Base-by-base conservation (phyloP, 2,329 filamentous ascomycete genomes). In the Colletotrichum graminicola region DNA sequence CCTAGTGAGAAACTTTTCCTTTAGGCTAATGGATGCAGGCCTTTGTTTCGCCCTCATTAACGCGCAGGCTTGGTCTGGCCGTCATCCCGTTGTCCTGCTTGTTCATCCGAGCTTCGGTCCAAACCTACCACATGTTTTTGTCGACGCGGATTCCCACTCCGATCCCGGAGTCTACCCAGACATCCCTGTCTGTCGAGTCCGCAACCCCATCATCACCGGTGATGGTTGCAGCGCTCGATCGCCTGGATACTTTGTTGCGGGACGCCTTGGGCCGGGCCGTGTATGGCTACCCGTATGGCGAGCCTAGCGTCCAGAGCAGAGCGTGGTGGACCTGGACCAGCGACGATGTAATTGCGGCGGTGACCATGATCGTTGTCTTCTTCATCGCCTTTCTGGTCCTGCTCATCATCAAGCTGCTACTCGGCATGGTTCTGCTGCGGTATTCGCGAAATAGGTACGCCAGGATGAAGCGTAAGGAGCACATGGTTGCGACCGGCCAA, bases 51-150 rank as follows among this genome's bases (percentile, higher is more conserved):
- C 95, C 96, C 34, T 95, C 97, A 32, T 85, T 99, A 2, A 97
- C 94, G 5, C 93, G 95, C 70, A 90, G 96, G 23, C 89, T 99
- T 0, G 96, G 96, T 0, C 86, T 99, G 0, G 96, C 96, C 0
- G 92, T 98, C 39, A 93, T 99, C 57, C 96, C 96, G 0, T 86
- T 99, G 0, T 95, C 95, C 1, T 98, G 95, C 76, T 90, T 99
- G 59, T 98, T 99, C 81, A 96, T 99, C 80, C 91, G 97, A 54
- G 94, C 97, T 57, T 95, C 94, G 1, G 88, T 98, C 54, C 96
- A 99, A 80, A 98, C 95, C 8, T 99, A 98, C 81, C 93, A 98
- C 82, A 98, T 98, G 95, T 97, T 98, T 78, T 88, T 98, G 18
- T 93, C 95, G 4, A 95, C 94, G 0, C 92, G 97, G 76, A 87